These are phyloP conservation scores for Hericium alpestre DNA, from an alignment of 768 basidiomycete genomes.

Conservation along the genomic window DNA sequence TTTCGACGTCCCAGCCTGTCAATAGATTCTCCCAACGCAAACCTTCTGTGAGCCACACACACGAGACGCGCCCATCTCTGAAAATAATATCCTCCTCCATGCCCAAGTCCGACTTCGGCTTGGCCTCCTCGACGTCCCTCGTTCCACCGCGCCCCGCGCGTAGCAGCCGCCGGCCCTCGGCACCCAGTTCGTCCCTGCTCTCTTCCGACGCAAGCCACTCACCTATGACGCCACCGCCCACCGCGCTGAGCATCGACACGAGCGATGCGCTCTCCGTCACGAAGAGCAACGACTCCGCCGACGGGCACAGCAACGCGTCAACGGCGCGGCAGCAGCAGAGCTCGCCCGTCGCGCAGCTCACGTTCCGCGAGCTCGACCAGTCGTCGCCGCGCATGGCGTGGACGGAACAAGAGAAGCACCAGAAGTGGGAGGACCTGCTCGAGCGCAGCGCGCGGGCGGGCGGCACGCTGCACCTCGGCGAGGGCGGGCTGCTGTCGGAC, in stretches of 20 bases:
- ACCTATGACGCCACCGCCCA: slow-evolving; percentile 14
- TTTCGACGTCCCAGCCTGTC: slow-evolving; percentile 35
- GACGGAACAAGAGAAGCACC: slow-evolving; percentile 62
- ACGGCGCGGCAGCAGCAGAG: slow-evolving; percentile 13
- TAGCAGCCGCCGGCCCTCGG: slow-evolving; percentile 14
- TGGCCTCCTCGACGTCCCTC: slow-evolving; percentile 12
- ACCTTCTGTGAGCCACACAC: slow-evolving; percentile 4
- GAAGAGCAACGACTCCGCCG: slow-evolving; percentile 6
- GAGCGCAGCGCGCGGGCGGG: slow-evolving; percentile 59
- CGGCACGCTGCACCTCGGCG: slow-evolving; percentile 55
- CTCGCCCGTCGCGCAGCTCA: slow-evolving; percentile 24
- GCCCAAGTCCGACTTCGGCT: background rate
- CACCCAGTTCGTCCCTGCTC: slow-evolving; percentile 1
- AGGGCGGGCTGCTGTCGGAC: slow-evolving; percentile 32
- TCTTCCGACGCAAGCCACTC: slow-evolving; percentile 11
- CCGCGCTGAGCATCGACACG: slow-evolving; percentile 3
- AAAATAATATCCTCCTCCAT: background rate
- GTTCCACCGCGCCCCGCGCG: slow-evolving; percentile 17
- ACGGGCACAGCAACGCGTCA: slow-evolving; percentile 22
- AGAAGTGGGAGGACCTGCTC: slow-evolving; percentile 60
- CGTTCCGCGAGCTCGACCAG: slow-evolving; percentile 38
- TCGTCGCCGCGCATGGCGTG: slow-evolving; percentile 26
- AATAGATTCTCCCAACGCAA: slow-evolving; percentile 29
- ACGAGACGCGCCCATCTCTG: background rate
- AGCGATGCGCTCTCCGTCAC: background rate